A percentile compares a stretch with the other conserved stretches of the same genome.
Conservation (phyloP, 192 early-diverging fungal genomes). For the Cetraspora pellucida region DNA sequence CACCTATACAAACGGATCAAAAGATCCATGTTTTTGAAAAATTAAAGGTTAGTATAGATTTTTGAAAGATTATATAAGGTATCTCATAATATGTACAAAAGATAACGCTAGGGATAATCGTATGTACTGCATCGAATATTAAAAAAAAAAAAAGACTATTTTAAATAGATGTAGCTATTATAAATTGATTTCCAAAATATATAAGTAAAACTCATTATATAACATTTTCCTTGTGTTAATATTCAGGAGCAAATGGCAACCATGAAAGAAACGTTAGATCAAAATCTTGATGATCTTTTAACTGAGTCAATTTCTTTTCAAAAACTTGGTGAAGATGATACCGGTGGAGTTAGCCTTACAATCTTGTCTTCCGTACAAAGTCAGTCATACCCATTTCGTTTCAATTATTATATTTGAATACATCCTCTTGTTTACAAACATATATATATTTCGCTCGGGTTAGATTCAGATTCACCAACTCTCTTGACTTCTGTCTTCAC, state of each 20-base stretch:
- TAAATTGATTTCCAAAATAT: neutral
- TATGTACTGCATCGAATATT: neutral
- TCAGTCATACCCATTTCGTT: neutral
- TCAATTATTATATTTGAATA: neutral
- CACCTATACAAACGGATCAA: constrained; percentile 16
- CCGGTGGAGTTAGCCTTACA: neutral
- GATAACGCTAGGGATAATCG: too few relatives aligned
- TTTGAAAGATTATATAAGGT: too few relatives aligned
- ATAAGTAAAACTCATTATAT: neutral
- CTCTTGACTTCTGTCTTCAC: constrained; percentile 28
- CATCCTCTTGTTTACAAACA: neutral
- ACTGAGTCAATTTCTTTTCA: constrained; percentile 25
- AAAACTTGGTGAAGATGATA: constrained; percentile 10
- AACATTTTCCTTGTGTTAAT: neutral
- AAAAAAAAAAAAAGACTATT: neutral
- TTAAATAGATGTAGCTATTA: neutral
- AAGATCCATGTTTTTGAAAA: constrained; percentile 31
- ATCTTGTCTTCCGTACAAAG: constrained; percentile 12
- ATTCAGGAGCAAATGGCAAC: constrained; percentile 12
- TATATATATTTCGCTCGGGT: neutral
- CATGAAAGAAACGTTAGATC: constrained; percentile 32
- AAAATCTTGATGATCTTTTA: constrained; percentile 29
- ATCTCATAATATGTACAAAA: too few relatives aligned
- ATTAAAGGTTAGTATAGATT: constrained; percentile 24
- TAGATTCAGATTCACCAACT: neutral